Conservation (phyloP, 805 yeast genomes). For the Ogataea haglerorum region DNA sequence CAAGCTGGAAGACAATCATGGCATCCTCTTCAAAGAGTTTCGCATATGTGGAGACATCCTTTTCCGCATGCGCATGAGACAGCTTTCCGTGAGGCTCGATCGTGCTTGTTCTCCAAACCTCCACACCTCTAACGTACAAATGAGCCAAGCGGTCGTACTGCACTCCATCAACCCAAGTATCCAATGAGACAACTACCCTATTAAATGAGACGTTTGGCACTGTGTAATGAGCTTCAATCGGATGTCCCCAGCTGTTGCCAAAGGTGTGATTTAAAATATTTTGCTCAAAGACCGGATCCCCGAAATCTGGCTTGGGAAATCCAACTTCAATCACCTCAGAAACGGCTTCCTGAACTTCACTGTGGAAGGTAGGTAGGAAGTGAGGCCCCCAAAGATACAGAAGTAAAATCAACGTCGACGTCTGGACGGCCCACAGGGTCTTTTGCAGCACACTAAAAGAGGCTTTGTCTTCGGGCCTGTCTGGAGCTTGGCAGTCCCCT, state of each 20-base stretch:
- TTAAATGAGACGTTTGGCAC: slow-evolving; percentile 49
- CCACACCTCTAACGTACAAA: slow-evolving; percentile 56
- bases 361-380: not conserved
- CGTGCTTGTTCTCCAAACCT: slow-evolving; percentile 83
- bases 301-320: slow-evolving; percentile 29
- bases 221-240: slow-evolving; percentile 39
- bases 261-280: slow-evolving; percentile 45
- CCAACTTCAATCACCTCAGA: slow-evolving; percentile 34
- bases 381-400: not conserved
- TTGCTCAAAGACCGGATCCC: slow-evolving; percentile 39
- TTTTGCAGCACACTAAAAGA: not conserved
- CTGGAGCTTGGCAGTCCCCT: no score
- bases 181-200: slow-evolving; percentile 50
- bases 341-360: not conserved
- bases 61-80: slow-evolving; percentile 48
- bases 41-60: slow-evolving; percentile 61
- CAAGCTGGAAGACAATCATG: slow-evolving; percentile 55
- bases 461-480: no score
- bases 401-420: not conserved
- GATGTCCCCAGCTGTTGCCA: slow-evolving; percentile 60
- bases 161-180: slow-evolving; percentile 52
- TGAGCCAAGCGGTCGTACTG: slow-evolving; percentile 68
- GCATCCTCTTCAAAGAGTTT: slow-evolving; percentile 44
- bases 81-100: slow-evolving; percentile 64
- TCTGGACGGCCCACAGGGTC: not conserved